Evolutionary conservation across 768 basidiomycete genomes (phyloP).

Genomic region (Ramaria rubella): DNA sequence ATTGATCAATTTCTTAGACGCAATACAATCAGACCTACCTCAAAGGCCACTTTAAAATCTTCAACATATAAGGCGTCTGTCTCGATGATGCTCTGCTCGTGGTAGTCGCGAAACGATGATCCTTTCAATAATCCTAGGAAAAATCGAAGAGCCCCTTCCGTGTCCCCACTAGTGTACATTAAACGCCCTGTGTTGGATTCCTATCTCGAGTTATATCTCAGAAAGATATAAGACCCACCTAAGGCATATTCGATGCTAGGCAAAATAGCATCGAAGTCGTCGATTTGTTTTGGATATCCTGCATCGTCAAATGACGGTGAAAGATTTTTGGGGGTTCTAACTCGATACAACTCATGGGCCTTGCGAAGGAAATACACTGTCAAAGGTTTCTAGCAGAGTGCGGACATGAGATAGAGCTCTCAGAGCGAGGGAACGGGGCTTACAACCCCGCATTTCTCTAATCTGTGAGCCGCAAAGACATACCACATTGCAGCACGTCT

Average conservation of each 20-base stretch:
- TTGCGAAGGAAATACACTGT: conserved; percentile 75
- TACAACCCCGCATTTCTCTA: conserved; percentile 83
- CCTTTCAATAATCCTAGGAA: conserved; percentile 70
- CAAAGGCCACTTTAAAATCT: conserved; percentile 83
- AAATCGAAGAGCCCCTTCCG: conserved; percentile 64
- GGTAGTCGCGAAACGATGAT: conserved; percentile 22
- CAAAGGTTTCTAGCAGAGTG: conserved; percentile 61
- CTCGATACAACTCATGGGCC: conserved; percentile 57
- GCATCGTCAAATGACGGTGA: conserved; percentile 81
- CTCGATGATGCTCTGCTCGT: conserved; percentile 21
- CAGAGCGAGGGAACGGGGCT: conserved; percentile 25
- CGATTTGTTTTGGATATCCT: conserved; percentile 40
- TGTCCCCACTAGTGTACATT: conserved; percentile 85
- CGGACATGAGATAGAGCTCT: not conserved
- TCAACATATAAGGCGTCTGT: conserved; percentile 72
- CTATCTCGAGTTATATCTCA: not conserved
- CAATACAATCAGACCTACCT: conserved; percentile 41
- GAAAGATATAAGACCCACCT: conserved; percentile 35
- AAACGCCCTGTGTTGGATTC: conserved; percentile 53
- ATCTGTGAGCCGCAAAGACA: conserved; percentile 60
- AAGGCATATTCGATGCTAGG: conserved; percentile 76
- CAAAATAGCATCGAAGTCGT: conserved; percentile 56
- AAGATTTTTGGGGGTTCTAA: conserved; percentile 45
- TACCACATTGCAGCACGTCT: conserved; percentile 78
- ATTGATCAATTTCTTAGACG: not conserved